Base-by-base conservation (phyloP, 176 grass and related monocot genomes). In the Stipa capillata region DNA sequence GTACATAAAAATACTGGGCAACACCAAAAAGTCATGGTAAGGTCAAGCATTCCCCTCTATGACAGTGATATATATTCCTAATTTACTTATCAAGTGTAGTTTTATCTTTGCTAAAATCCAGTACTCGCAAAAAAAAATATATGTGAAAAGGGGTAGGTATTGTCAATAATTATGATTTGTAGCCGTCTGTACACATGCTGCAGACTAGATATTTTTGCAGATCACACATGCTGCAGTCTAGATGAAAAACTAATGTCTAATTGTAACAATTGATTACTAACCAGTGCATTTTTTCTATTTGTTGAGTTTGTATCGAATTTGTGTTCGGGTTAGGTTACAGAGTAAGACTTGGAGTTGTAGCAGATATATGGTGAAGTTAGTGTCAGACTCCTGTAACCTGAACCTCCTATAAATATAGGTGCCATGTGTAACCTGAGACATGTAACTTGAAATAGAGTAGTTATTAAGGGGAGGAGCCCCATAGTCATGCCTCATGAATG, bases 41-140 rank as follows among this genome's bases (percentile, higher is more conserved):
- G 48, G 67, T 32, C 43, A n/a, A 71, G 43, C 43, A 32, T 27
- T 71, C 43, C 43, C 16, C 67, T 47, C 57, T 49, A 48, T 47
- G 67, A 59, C 16, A 72, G 21, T 50, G 31, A 50, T 62, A 37
- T 3, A 43, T 33, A 76, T n/a, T 37, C 39, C 40, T 58, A 77
- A 84, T 69, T 69, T 69, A 69, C 62, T 31, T 24, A 45, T 50
- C 74, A 78, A 70, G 42, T 60, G 82, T 31, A 32, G 41, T 62
- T 29, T 28, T 62, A 31, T 40, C 41, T 62, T 40, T 52, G 10
- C 55, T n/a, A 29, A 37, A 62, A 36, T 48, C 29, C 56, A 48
- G 43, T 62, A 78, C 28, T 33, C 5, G 18, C 12, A 34, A 18
- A 33, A 32, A 63, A 10, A n/a, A 40, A 28, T 5, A 69, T 23